Percentiles rank a stretch among this genome's conserved stretches.
Conservation (phyloP, 257 asterid genomes). For the Nicotiana otophora region DNA sequence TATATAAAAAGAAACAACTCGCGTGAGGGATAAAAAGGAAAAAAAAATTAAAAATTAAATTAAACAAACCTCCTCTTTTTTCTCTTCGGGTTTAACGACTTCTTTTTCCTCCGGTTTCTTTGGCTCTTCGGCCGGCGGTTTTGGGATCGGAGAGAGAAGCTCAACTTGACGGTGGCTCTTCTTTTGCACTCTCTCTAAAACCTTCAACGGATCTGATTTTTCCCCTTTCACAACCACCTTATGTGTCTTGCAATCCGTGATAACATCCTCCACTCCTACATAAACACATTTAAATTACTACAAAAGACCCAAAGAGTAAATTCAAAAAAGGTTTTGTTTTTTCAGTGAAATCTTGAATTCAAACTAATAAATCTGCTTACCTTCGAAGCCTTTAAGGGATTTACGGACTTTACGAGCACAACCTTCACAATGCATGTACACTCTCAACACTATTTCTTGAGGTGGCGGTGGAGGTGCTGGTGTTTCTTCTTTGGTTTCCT, state of each 20-base stretch:
- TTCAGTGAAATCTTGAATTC: not conserved
- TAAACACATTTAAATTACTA: not conserved
- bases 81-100: constrained; percentile 47
- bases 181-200: constrained; percentile 67
- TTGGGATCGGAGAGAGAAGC: constrained; percentile 79
- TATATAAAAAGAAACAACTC: constrained; percentile 1
- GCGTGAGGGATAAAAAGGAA: not conserved
- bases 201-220: constrained; percentile 91
- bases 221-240: constrained; percentile 89
- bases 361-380: constrained; percentile 20
- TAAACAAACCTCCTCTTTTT: constrained; percentile 57
- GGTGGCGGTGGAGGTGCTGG: constrained; percentile 48
- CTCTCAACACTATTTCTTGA: constrained; percentile 66
- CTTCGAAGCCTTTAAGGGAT: constrained; percentile 79
- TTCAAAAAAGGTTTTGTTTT: no score
- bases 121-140: constrained; percentile 38
- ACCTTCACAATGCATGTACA: constrained; percentile 98
- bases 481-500: constrained; percentile 25
- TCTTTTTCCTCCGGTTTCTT: constrained; percentile 48
- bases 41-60: not conserved
- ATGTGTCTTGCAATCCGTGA: constrained; percentile 66
- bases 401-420: constrained; percentile 92
- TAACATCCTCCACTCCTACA: constrained; percentile 85
- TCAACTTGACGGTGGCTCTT: constrained; percentile 93
- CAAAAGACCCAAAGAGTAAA: not conserved